Evolutionary conservation across 768 basidiomycete species (phyloP).

Genomic region (Naganishia vaughanmartiniae): DNA sequence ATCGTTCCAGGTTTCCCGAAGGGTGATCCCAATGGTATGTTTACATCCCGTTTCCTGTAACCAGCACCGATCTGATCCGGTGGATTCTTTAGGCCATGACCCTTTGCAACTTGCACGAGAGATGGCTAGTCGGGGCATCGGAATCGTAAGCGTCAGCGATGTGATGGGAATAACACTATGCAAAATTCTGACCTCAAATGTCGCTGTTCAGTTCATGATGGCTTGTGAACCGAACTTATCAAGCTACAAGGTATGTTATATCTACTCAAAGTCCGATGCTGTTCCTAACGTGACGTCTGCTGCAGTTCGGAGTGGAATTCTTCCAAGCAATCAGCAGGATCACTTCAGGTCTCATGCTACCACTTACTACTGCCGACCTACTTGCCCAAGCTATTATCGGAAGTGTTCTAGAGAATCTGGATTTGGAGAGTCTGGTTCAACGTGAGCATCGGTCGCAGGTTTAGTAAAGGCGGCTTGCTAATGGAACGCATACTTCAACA

Average conservation of each 20-base stretch:
- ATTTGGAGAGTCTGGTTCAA: conserved; percentile 92
- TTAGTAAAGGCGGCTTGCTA: not conserved
- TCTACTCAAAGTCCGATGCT: not conserved
- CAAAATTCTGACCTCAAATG: not conserved
- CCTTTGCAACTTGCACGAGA: conserved; percentile 78
- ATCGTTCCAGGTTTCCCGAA: conserved; percentile 63
- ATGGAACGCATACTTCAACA: conserved; percentile 16
- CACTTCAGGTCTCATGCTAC: conserved; percentile 93
- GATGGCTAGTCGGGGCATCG: conserved; percentile 89
- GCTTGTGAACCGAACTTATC: conserved; percentile 77
- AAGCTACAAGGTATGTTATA: conserved; percentile 42
- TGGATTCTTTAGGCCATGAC: conserved; percentile 57
- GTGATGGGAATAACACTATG: not conserved
- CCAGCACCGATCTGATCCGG: too few relatives aligned
- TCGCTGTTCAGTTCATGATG: conserved; percentile 79
- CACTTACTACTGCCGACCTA: conserved; percentile 88
- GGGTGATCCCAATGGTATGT: conserved; percentile 64
- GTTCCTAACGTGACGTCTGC: not conserved
- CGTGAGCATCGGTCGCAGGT: conserved; percentile 34
- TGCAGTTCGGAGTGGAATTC: conserved; percentile 62
- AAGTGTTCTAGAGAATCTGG: conserved; percentile 92
- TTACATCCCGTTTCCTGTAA: too few relatives aligned
- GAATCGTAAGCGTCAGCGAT: conserved; percentile 62
- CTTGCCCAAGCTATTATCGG: conserved; percentile 91
- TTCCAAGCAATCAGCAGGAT: conserved; percentile 88